Conservation (phyloP, 1,139 yeast genomes). For the Suhomyces wounanorum region DNA sequence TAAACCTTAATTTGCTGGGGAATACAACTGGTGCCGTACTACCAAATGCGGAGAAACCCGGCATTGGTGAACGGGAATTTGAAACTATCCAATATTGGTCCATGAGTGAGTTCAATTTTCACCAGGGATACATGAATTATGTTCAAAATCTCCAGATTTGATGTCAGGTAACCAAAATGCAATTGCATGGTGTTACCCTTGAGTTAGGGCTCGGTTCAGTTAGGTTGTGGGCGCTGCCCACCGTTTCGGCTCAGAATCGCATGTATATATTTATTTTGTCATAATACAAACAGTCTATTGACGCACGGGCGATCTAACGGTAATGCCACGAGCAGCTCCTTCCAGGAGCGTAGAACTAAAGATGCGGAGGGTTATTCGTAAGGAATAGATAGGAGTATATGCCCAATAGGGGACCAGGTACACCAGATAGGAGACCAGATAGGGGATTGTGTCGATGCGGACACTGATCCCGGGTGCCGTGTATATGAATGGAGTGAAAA, state of each 20-base stretch:
- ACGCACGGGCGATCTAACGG: conserved; percentile 3
- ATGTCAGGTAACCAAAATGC: not conserved
- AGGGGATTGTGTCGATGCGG: not conserved
- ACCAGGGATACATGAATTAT: not conserved
- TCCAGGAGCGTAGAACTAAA: conserved; percentile 3
- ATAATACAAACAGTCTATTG: not conserved
- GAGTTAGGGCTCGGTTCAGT: not conserved
- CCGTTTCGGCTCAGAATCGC: not conserved
- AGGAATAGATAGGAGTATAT: not conserved
- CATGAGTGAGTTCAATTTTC: too few species aligned
- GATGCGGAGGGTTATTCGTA: not conserved
- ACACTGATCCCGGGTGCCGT: not conserved
- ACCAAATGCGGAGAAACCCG: not conserved
- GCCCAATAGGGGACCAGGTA: not conserved
- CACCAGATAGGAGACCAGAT: not conserved
- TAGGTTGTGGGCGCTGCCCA: not conserved
- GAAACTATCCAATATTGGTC: not conserved
- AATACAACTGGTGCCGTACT: not conserved
- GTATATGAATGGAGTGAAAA: not conserved
- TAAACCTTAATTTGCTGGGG: not conserved
- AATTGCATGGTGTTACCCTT: not conserved
- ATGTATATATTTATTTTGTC: not conserved
- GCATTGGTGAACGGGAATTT: not conserved
- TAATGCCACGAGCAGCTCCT: conserved; percentile 1
- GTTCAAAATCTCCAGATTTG: not conserved